Evolutionary conservation across 106 monocot species (phyloP).

Genomic region (Allium fistulosum): DNA sequence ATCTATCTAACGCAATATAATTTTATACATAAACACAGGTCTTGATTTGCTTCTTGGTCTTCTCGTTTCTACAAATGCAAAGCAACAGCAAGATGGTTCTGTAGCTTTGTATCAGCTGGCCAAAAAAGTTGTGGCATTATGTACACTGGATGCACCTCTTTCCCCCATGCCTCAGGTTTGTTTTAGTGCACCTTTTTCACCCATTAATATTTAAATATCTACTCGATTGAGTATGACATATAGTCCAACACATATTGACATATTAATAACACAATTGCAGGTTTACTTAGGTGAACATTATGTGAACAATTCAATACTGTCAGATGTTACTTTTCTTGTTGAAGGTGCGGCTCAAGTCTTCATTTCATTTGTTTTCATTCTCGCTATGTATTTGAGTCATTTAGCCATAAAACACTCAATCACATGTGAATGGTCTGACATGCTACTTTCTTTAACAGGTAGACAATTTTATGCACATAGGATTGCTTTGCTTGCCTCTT

Average conservation of each 20-base stretch:
- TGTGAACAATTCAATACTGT: slow-evolving; percentile 83
- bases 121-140: slow-evolving; percentile 76
- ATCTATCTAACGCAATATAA: background rate
- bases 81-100: slow-evolving; percentile 89
- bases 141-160: slow-evolving; percentile 88
- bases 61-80: slow-evolving; percentile 57
- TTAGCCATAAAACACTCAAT: background rate
- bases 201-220: background rate
- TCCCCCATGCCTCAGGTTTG: slow-evolving; percentile 55
- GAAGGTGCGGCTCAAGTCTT: slow-evolving; percentile 46
- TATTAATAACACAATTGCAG: slow-evolving; percentile 22
- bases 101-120: slow-evolving; percentile 77
- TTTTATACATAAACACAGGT: slow-evolving; percentile 9
- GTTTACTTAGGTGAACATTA: slow-evolving; percentile 96
- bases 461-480: slow-evolving; percentile 90
- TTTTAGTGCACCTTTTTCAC: background rate
- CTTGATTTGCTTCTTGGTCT: slow-evolving; percentile 92
- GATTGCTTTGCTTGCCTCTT: slow-evolving; percentile 97
- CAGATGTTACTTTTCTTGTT: slow-evolving; percentile 97
- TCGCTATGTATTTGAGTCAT: too few relatives aligned
- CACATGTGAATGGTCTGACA: background rate
- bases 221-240: background rate
- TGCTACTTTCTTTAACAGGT: slow-evolving; percentile 33
- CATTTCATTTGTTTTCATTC: too few relatives aligned
- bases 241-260: background rate